Base-by-base conservation (phyloP, 2,329 filamentous ascomycete species). In the Fusarium mexicanum region DNA sequence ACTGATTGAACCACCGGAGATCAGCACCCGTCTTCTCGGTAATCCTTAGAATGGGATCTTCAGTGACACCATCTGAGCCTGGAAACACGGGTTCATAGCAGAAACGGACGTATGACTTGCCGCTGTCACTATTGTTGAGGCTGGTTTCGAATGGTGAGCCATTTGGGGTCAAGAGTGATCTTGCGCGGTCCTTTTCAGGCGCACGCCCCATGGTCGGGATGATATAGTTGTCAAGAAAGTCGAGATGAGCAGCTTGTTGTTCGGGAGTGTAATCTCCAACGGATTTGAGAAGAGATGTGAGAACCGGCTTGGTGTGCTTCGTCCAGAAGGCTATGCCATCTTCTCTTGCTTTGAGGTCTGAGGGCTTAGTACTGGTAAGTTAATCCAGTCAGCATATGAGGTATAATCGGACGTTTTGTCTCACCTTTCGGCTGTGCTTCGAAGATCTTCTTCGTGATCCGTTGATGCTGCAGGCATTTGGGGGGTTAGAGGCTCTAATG, bases 1-100 rank as follows among this genome's bases (percentile, higher is more conserved):
- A 70, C 38, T 77, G 74, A 46, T 73, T 67, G 53, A 78, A 79
- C 77, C 77, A 77, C 18, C 55, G 55, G 13, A 71, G 35, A n/a
- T 71, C 55, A 5, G 68, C 68, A 11, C 60, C 65, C 0, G 64
- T 63, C 22, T 31, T 17, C 10, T 65, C 20, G 17, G 65, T 65
- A 4, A 71, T 54, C 8, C 20, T 46, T 20, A 26, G 61, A 11
- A 71, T 55, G 11, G 65, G 60, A 12, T 69, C 46, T n/a, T 61
- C 40, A 12, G 50, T 61, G 8, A 71, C 65, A 10, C 61, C 68
- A 38, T 71, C 68, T 14, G 60, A 65, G 3, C 68, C 68, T 20
- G 68, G 65, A 17, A 71, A 71, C 10, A 71, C 68, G 1, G 68
- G 68, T 20, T 71, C 65, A 14, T 71, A 71, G 51, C 61, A 71